A percentile compares a stretch with the other conserved stretches of the same genome.
Conservation (phyloP, 2,329 filamentous ascomycete genomes). For the Fusarium denticulatum region DNA sequence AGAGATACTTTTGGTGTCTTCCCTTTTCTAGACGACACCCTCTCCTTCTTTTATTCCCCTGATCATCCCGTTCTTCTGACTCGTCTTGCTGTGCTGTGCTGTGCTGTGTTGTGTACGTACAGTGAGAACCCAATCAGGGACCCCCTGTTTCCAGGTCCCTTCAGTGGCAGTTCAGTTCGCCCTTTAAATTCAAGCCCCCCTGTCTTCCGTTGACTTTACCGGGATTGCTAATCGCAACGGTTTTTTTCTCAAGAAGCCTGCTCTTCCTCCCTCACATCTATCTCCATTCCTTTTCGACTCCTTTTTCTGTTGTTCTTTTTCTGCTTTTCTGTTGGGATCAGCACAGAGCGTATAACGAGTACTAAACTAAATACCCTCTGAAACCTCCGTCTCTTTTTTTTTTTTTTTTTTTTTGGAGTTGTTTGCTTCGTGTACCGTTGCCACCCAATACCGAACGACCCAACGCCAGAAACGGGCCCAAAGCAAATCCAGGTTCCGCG, state of each 20-base stretch:
- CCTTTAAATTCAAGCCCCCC: conserved; percentile 23
- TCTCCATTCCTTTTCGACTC: conserved; percentile 8
- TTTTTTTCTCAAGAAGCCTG: conserved; percentile 18
- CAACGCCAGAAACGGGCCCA: background rate
- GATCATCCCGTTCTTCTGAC: conserved; percentile 29
- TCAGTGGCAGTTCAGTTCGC: conserved; percentile 9
- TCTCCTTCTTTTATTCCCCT: conserved; percentile 20
- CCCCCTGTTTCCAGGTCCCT: conserved; percentile 21
- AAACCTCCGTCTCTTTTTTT: background rate
- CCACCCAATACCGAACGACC: conserved; percentile 11
- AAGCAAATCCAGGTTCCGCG: conserved; percentile 19
- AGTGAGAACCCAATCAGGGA: conserved; percentile 4
- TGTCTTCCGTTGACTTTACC: conserved; percentile 25
- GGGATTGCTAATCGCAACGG: conserved; percentile 36
- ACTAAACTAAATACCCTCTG: background rate
- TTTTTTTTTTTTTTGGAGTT: background rate
- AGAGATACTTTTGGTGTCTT: background rate
- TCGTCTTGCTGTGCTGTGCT: conserved; percentile 14
- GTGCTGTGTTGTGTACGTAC: background rate
- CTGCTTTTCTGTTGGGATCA: conserved; percentile 1
- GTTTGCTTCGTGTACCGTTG: conserved; percentile 12
- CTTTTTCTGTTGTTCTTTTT: background rate
- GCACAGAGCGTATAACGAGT: conserved; percentile 1
- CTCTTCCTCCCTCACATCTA: conserved; percentile 13
- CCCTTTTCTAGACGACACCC: conserved; percentile 7